Evolutionary conservation across 2,329 filamentous ascomycete species (phyloP).

Genomic region (Calonectria fujianensis): DNA sequence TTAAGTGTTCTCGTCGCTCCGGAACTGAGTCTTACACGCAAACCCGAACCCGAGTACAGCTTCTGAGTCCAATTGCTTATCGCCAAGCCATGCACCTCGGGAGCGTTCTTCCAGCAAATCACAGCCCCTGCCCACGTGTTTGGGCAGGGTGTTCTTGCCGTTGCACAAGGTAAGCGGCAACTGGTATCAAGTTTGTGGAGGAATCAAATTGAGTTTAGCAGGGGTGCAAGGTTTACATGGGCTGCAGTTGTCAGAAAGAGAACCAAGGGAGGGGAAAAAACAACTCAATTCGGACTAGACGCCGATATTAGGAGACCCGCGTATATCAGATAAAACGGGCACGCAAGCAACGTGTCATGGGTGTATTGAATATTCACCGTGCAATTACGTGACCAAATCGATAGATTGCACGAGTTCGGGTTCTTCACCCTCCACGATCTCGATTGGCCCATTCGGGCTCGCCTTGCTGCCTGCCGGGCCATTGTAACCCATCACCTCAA

Average conservation of each 20-base stretch:
- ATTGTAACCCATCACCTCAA: neutral
- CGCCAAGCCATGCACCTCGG: neutral
- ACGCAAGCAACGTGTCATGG: neutral
- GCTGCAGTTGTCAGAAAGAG: neutral
- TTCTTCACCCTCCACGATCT: neutral
- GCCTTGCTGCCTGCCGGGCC: neutral
- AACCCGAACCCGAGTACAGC: neutral
- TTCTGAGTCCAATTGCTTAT: constrained; percentile 8
- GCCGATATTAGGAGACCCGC: constrained; percentile 6
- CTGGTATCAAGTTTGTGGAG: constrained; percentile 16
- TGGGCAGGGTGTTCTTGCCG: constrained; percentile 10
- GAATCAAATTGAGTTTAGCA: neutral
- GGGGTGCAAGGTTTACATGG: constrained; percentile 16
- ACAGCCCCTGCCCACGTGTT: constrained; percentile 4
- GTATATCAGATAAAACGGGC: neutral
- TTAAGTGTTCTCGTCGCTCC: constrained; percentile 11
- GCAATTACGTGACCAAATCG: constrained; percentile 3
- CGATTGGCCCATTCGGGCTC: neutral
- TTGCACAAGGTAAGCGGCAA: constrained; percentile 21
- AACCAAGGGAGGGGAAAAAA: neutral
- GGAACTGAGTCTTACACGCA: constrained; percentile 11
- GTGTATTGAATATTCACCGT: neutral
- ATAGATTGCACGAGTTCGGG: neutral
- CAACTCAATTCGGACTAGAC: neutral
- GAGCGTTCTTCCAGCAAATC: neutral